Percentiles rank a stretch among this genome's conserved stretches.
phyloP scores from a whole-genome alignment of 805 yeast species.

The Priceomyces haplophilus region DNA sequence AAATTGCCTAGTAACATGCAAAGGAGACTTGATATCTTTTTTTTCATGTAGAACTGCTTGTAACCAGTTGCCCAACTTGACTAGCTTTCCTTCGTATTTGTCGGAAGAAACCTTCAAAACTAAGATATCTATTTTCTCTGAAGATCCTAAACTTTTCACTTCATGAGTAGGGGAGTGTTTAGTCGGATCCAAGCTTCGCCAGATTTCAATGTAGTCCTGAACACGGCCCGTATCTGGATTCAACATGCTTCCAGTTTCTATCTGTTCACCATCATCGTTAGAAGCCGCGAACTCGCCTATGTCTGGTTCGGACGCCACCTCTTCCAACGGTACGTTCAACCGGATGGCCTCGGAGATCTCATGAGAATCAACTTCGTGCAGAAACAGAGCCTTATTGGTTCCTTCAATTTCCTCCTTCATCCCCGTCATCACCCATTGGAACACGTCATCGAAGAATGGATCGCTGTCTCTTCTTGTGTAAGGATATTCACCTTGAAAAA shows the following conservation, averaged over 20 bases:
- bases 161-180: constrained; percentile 24
- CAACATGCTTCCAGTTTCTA: constrained; percentile 50
- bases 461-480: constrained; percentile 4
- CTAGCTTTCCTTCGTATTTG: constrained; percentile 41
- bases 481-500: constrained; percentile 18
- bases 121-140: constrained; percentile 16
- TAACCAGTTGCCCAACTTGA: constrained; percentile 49
- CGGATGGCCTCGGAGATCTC: constrained; percentile 28
- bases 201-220: constrained; percentile 50
- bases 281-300: constrained; percentile 44
- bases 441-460: constrained; percentile 25
- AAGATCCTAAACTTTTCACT: constrained; percentile 18
- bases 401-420: constrained; percentile 37
- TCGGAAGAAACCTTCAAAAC: constrained; percentile 16
- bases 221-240: constrained; percentile 42
- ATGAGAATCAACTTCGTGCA: constrained; percentile 42
- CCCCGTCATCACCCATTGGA: constrained; percentile 62
- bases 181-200: constrained; percentile 50
- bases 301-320: constrained; percentile 35
- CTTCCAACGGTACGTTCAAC: constrained; percentile 29
- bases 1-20: constrained; percentile 27
- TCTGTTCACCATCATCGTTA: constrained; percentile 37
- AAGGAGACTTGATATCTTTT: constrained; percentile 16
- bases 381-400: constrained; percentile 35
- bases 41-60: constrained; percentile 45